A percentile compares a stretch with the other conserved stretches of the same genome.
Evolutionary conservation across 805 yeast species (phyloP).

Genomic region (Diddensiella santjacobensis): DNA sequence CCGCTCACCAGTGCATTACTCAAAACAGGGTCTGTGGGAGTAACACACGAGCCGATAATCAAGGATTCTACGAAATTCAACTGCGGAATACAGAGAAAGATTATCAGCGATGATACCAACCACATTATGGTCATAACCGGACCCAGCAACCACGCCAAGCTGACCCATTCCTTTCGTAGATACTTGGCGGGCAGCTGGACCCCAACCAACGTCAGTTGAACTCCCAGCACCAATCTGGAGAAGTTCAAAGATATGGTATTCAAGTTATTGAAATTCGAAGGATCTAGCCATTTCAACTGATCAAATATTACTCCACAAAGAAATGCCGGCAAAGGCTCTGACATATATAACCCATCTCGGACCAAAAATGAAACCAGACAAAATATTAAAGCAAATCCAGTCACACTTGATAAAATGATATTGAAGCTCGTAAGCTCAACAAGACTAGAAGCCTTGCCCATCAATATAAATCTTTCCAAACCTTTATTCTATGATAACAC

Average conservation of each 20-base stretch:
- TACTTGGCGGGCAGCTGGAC: conserved; percentile 70
- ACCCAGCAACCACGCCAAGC: conserved; percentile 53
- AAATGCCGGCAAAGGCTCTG: conserved; percentile 65
- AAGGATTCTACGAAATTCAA: conserved; percentile 53
- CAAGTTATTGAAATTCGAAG: conserved; percentile 45
- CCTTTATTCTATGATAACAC: too few relatives aligned
- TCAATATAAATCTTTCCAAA: too few relatives aligned
- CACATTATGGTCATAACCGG: conserved; percentile 74
- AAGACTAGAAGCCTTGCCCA: not conserved
- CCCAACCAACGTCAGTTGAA: conserved; percentile 69
- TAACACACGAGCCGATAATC: conserved; percentile 63
- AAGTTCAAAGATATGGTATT: conserved; percentile 54
- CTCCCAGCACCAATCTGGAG: conserved; percentile 60
- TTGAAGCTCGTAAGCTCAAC: conserved; percentile 29
- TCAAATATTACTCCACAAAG: conserved; percentile 58
- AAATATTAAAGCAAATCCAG: conserved; percentile 55
- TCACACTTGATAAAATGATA: conserved; percentile 55
- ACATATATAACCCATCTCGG: conserved; percentile 55
- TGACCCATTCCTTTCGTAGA: conserved; percentile 54
- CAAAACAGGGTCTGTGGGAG: conserved; percentile 75
- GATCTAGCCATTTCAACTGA: conserved; percentile 55
- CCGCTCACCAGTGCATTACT: conserved; percentile 74
- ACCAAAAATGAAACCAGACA: conserved; percentile 57
- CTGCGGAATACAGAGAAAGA: conserved; percentile 59
- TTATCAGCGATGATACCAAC: conserved; percentile 59